Percentiles rank a stretch among this genome's conserved stretches.
Evolutionary conservation across 768 basidiomycete species (phyloP).

Genomic region (Tulasnella sp.): DNA sequence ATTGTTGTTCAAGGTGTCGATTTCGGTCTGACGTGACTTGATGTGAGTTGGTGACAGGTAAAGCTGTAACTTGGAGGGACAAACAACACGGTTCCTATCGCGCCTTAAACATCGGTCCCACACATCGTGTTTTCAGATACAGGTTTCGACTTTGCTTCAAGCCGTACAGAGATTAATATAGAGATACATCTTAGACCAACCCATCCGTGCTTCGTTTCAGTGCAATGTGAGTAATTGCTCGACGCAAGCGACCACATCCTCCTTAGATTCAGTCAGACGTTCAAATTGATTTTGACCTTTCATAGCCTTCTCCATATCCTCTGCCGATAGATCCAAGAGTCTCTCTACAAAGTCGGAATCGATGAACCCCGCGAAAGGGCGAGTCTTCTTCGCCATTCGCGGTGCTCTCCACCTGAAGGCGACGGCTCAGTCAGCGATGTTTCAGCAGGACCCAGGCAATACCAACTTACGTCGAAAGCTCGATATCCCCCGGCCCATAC

Average conservation of each 20-base stretch:
- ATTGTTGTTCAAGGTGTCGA: not conserved
- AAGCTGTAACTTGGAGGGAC: no score
- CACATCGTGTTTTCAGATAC: not conserved
- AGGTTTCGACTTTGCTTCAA: not conserved
- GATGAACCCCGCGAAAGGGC: conserved; percentile 59
- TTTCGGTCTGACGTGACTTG: not conserved
- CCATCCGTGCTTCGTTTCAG: not conserved
- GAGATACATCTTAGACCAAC: not conserved
- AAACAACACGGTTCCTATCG: no score
- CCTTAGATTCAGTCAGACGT: conserved; percentile 34
- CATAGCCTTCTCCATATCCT: conserved; percentile 41
- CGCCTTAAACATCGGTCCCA: no score
- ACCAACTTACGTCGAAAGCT: conserved; percentile 46
- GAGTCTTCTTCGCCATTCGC: conserved; percentile 43
- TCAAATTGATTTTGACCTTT: conserved; percentile 50
- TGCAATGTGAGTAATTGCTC: conserved; percentile 36
- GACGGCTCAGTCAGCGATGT: no score
- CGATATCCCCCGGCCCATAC: conserved; percentile 40
- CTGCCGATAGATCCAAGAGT: conserved; percentile 36
- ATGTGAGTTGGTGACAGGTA: no score
- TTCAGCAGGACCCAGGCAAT: no score
- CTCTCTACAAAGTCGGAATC: conserved; percentile 79
- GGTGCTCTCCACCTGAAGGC: conserved; percentile 64
- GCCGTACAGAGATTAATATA: not conserved
- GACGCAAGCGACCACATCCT: conserved; percentile 31